These are phyloP conservation scores for Aspergillus costaricaensis DNA, from an alignment of 2,329 filamentous ascomycete genomes.

Conservation along the genomic window DNA sequence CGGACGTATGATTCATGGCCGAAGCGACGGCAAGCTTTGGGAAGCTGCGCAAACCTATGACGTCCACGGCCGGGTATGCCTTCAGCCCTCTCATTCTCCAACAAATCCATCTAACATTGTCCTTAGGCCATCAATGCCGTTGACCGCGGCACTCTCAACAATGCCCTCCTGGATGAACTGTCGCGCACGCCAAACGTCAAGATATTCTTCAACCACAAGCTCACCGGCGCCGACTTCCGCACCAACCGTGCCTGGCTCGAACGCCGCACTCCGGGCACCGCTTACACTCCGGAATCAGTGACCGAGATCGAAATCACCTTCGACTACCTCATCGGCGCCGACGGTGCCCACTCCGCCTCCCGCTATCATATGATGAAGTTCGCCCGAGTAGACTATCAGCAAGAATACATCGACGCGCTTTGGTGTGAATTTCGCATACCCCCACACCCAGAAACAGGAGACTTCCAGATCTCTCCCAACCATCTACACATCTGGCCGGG, in stretches of 20 bases:
- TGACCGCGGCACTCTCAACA: constrained; percentile 82
- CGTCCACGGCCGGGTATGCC: constrained; percentile 74
- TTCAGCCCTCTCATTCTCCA: no score
- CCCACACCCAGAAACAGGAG: constrained; percentile 48
- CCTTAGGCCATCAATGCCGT: constrained; percentile 77
- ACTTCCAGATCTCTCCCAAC: constrained; percentile 82
- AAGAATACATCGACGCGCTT: constrained; percentile 92
- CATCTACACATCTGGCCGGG: constrained; percentile 98
- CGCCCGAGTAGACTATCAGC: constrained; percentile 82
- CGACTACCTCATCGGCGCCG: constrained; percentile 90
- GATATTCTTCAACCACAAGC: constrained; percentile 89
- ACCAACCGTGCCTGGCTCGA: constrained; percentile 87
- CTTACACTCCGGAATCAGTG: constrained; percentile 45
- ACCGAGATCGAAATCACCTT: constrained; percentile 81
- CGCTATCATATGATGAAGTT: constrained; percentile 97
- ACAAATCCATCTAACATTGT: constrained; percentile 10
- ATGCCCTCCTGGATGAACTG: constrained; percentile 77
- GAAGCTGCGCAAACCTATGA: constrained; percentile 88
- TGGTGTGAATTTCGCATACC: constrained; percentile 95
- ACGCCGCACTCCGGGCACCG: constrained; percentile 40
- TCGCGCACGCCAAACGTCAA: constrained; percentile 85
- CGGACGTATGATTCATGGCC: constrained; percentile 93
- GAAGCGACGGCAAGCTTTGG: constrained; percentile 65
- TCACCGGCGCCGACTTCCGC: constrained; percentile 85
- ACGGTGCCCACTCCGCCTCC: constrained; percentile 90